Evolutionary conservation across 108 stramenopile genomes (phyloP).

Genomic region (Skeletonema tropicum): DNA sequence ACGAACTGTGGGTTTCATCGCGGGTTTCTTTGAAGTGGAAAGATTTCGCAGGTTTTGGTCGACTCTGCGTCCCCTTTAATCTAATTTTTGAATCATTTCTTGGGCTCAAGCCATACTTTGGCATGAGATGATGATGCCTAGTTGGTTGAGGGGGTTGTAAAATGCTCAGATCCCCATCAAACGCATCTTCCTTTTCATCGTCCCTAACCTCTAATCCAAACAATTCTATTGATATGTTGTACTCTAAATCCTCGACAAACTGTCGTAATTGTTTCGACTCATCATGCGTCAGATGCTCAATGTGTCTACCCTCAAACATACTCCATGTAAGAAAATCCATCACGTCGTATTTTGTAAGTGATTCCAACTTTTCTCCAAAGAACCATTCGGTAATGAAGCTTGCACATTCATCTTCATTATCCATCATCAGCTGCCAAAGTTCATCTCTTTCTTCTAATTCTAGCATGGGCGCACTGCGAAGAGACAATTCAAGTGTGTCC

Average conservation of each 20-base stretch:
- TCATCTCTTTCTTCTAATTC: conserved; percentile 59
- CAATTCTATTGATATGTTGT: conserved; percentile 61
- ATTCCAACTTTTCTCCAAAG: conserved; percentile 73
- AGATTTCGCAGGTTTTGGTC: conserved; percentile 45
- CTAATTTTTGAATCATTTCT: neutral
- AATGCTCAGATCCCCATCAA: neutral
- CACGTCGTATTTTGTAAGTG: conserved; percentile 82
- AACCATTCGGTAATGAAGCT: conserved; percentile 85
- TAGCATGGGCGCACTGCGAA: conserved; percentile 77
- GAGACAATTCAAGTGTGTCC: conserved; percentile 80
- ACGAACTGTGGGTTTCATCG: conserved; percentile 56
- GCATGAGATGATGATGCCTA: conserved; percentile 22
- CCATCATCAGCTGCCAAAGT: conserved; percentile 78
- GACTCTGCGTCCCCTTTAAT: conserved; percentile 20
- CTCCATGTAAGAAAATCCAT: conserved; percentile 81
- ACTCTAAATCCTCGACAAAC: conserved; percentile 76
- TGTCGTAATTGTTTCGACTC: conserved; percentile 73
- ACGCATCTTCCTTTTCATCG: conserved; percentile 11
- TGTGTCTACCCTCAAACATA: conserved; percentile 89
- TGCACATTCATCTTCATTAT: conserved; percentile 53
- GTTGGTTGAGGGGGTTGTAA: conserved; percentile 16
- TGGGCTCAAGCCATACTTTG: conserved; percentile 12
- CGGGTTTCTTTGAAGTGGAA: conserved; percentile 69
- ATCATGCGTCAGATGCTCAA: conserved; percentile 82
- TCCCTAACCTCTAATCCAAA: conserved; percentile 50